Conservation (phyloP, 805 yeast genomes). For the Teunomyces lycoperdinae region DNA sequence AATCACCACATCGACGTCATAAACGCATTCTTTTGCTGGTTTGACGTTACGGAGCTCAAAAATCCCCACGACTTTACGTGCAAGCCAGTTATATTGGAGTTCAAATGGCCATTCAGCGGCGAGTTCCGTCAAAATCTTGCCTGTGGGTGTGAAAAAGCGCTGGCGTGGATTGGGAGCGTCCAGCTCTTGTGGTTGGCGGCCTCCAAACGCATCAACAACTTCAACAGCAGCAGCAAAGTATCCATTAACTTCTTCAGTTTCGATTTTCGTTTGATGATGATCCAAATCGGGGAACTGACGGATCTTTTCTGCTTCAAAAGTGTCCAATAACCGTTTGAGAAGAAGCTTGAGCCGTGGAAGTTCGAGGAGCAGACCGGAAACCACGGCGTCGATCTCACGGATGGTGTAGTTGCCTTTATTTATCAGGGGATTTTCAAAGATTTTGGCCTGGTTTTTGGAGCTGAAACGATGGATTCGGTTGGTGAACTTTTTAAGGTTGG, state of each 20-base stretch:
- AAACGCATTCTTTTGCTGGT: slow-evolving; percentile 11
- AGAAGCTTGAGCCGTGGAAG: slow-evolving; percentile 69
- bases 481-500: slow-evolving; percentile 72
- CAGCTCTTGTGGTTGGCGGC: slow-evolving; percentile 45
- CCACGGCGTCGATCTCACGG: slow-evolving; percentile 40
- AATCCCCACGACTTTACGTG: slow-evolving; percentile 80
- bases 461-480: slow-evolving; percentile 46
- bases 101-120: slow-evolving; percentile 87
- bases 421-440: slow-evolving; percentile 27
- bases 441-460: slow-evolving; percentile 23
- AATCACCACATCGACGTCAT: slow-evolving; percentile 47
- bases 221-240: slow-evolving; percentile 54
- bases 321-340: slow-evolving; percentile 54
- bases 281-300: slow-evolving; percentile 16
- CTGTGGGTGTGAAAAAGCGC: slow-evolving; percentile 85
- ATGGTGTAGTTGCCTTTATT: slow-evolving; percentile 29
- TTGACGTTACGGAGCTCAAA: slow-evolving; percentile 37
- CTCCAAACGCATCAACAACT: slow-evolving; percentile 81
- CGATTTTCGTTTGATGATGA: slow-evolving; percentile 22
- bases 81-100: slow-evolving; percentile 84
- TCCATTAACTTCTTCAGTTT: slow-evolving; percentile 27
- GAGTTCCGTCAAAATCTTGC: slow-evolving; percentile 78
- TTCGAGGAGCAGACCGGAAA: slow-evolving; percentile 65
- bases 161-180: slow-evolving; percentile 26
- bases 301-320: slow-evolving; percentile 43